Percentiles rank a stretch among this genome's conserved stretches.
Evolutionary conservation across 306 rosid genomes (phyloP).

Genomic region (Alnus rubra): DNA sequence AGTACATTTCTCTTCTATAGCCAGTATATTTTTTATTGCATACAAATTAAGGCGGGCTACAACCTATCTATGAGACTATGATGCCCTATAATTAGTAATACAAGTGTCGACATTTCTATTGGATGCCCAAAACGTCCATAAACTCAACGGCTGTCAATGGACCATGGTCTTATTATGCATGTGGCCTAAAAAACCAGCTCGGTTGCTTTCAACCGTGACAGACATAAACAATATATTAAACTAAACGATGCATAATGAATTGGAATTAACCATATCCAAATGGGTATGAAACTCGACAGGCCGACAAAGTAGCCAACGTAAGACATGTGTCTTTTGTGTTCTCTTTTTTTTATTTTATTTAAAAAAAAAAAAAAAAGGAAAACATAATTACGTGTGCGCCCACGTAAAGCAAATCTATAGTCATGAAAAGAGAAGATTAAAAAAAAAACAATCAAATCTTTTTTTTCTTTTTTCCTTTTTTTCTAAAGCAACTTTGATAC

Average conservation of each 20-base stretch:
- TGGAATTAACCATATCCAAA: neutral
- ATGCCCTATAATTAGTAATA: no score
- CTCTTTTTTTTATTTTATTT: neutral
- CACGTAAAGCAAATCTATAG: slow-evolving; percentile 39
- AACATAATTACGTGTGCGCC: slow-evolving; percentile 40
- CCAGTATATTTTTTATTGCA: neutral
- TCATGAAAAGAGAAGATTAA: slow-evolving; percentile 17
- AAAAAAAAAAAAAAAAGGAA: neutral
- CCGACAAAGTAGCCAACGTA: slow-evolving; percentile 52
- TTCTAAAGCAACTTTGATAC: slow-evolving; percentile 30
- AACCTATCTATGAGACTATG: no score
- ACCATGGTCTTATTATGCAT: no score
- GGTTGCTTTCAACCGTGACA: neutral
- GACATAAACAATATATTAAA: neutral
- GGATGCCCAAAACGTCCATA: no score
- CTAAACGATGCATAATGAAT: neutral
- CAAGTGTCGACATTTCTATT: no score
- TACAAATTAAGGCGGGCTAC: neutral
- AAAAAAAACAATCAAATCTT: slow-evolving; percentile 21
- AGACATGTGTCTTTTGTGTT: slow-evolving; percentile 51
- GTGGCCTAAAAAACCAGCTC: neutral
- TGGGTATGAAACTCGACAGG: slow-evolving; percentile 11
- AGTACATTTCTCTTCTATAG: no score
- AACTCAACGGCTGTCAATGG: no score
- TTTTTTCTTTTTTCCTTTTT: slow-evolving; percentile 5